These are phyloP conservation scores for Ilex asprella DNA, from an alignment of 257 asterid species.

Conservation along the genomic window DNA sequence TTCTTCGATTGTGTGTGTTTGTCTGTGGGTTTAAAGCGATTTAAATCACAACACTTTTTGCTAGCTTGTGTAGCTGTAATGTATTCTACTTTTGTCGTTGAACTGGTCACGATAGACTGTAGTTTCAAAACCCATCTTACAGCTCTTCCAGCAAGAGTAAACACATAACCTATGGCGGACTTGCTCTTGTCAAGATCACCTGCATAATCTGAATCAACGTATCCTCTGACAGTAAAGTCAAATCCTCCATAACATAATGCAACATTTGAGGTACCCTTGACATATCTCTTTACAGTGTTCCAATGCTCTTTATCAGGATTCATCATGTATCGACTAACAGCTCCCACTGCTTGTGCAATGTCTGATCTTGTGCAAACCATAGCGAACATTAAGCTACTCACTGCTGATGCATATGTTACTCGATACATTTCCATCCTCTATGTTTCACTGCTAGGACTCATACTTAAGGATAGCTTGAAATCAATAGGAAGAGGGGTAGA, in stretches of 20 bases:
- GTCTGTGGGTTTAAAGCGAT: too few relatives aligned
- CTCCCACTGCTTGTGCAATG: too few relatives aligned
- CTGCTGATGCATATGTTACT: slow-evolving; percentile 27
- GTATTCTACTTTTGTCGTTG: too few relatives aligned
- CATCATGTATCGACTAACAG: neutral
- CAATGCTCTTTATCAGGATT: neutral
- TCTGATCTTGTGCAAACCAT: slow-evolving; percentile 6
- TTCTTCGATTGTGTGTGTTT: too few relatives aligned
- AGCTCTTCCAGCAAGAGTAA: neutral
- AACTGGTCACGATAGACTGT: neutral
- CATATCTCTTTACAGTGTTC: neutral
- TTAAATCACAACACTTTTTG: too few relatives aligned
- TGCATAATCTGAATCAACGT: too few relatives aligned
- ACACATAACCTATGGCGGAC: neutral
- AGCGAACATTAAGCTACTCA: slow-evolving; percentile 20
- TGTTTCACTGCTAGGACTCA: neutral
- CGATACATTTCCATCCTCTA: slow-evolving; percentile 8
- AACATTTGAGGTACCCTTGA: too few relatives aligned
- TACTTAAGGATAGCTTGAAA: too few relatives aligned
- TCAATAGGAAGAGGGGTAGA: too few relatives aligned
- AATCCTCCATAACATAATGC: neutral
- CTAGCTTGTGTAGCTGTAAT: too few relatives aligned
- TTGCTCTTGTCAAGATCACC: too few relatives aligned
- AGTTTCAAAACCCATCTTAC: neutral
- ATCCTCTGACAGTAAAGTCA: neutral